Evolutionary conservation across 768 basidiomycete species (phyloP).

Genomic region (Trametes meyenii): DNA sequence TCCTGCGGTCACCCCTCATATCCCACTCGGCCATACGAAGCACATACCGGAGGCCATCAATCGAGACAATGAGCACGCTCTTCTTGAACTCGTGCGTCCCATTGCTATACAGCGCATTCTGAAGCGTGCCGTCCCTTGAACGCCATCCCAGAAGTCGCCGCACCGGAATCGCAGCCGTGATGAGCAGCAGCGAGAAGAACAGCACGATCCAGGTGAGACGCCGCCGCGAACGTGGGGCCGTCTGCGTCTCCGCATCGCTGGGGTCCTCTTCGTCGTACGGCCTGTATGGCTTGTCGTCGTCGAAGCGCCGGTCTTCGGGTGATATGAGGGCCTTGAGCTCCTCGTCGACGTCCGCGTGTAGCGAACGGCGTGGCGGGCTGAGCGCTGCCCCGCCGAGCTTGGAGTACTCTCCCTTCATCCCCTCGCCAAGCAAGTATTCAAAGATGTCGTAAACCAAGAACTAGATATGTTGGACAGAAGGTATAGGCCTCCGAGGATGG

Average conservation of each 20-base stretch:
- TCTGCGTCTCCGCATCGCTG: not conserved
- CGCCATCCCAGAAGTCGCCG: slow-evolving; percentile 9
- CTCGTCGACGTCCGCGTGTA: slow-evolving; percentile 14
- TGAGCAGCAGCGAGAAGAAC: slow-evolving; percentile 21
- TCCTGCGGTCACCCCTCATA: not conserved
- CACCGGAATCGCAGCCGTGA: slow-evolving; percentile 14
- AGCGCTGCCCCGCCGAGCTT: not conserved
- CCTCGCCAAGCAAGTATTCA: too few relatives aligned
- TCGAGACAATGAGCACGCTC: slow-evolving; percentile 83
- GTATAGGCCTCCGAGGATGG: too few relatives aligned
- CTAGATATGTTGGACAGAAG: too few relatives aligned
- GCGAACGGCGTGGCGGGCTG: slow-evolving; percentile 1
- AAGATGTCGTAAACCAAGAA: not conserved
- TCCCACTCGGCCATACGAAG: not conserved
- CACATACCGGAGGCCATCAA: slow-evolving; percentile 76
- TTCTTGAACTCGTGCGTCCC: slow-evolving; percentile 83
- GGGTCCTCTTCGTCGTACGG: slow-evolving; percentile 19
- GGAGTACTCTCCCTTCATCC: slow-evolving; percentile 16
- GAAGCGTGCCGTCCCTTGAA: slow-evolving; percentile 30
- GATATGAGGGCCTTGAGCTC: slow-evolving; percentile 26
- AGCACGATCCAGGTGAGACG: slow-evolving; percentile 16
- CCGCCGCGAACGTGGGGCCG: not conserved
- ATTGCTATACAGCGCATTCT: slow-evolving; percentile 59
- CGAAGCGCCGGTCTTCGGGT: slow-evolving; percentile 7
- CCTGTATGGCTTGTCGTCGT: not conserved